Percentiles rank a stretch among this genome's conserved stretches.
phyloP scores from a whole-genome alignment of 768 basidiomycete species.

The Lentinus tigrinus region DNA sequence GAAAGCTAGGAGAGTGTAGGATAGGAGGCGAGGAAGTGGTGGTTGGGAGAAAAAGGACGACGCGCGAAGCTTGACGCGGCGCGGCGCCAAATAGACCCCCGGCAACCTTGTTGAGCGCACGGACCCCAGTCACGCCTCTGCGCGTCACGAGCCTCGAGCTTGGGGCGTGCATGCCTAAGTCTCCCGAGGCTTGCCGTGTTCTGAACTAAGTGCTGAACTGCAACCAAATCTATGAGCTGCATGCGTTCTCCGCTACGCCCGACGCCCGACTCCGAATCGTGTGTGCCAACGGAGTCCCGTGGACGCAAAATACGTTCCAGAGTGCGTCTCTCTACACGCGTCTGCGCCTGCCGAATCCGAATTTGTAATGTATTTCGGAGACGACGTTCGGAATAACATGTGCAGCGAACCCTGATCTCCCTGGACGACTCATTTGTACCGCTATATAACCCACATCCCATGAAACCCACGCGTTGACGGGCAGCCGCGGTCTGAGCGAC shows the following conservation, averaged over 20 bases:
- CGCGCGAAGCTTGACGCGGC: slow-evolving; percentile 14
- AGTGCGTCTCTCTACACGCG: background rate
- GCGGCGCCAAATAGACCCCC: slow-evolving; percentile 16
- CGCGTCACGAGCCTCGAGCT: slow-evolving; percentile 1
- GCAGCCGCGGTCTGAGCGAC: slow-evolving; percentile 8
- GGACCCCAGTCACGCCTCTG: slow-evolving; percentile 16
- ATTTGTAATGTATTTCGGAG: background rate
- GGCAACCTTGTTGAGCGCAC: slow-evolving; percentile 12
- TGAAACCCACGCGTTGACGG: slow-evolving; percentile 16
- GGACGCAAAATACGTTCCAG: slow-evolving; percentile 6
- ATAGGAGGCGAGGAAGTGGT: slow-evolving; percentile 25
- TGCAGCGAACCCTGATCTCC: slow-evolving; percentile 2
- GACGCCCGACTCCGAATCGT: background rate
- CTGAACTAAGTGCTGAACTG: no score
- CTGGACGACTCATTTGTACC: background rate
- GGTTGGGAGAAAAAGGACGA: slow-evolving; percentile 27
- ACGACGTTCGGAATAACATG: background rate
- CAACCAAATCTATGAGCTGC: no score
- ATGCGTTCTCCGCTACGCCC: no score
- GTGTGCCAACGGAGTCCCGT: background rate
- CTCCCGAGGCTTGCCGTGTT: no score
- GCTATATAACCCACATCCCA: slow-evolving; percentile 5
- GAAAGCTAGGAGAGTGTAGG: slow-evolving; percentile 29
- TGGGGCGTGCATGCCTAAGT: no score
- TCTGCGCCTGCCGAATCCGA: slow-evolving; percentile 8